Evolutionary conservation across 768 basidiomycete genomes (phyloP).

Genomic region (Amanita rimosa): DNA sequence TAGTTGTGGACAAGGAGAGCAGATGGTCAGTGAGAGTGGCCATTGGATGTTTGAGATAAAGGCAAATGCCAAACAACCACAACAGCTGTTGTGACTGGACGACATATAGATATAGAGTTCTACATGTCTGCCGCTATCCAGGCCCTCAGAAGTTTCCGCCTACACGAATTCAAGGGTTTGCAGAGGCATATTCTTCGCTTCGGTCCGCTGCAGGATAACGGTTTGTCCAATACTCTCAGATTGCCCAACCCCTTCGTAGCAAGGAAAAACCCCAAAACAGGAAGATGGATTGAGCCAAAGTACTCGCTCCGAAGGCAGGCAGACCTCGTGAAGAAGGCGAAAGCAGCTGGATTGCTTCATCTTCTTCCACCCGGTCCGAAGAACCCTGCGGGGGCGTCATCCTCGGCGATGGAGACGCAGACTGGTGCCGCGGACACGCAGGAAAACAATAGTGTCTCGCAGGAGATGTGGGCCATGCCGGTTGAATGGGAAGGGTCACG

Average conservation of each 20-base stretch:
- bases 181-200: conserved; percentile 21
- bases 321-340: conserved; percentile 66
- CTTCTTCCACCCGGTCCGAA: conserved; percentile 66
- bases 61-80: conserved; percentile 3
- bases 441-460: conserved; percentile 1
- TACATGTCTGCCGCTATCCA: conserved; percentile 12
- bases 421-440: not conserved
- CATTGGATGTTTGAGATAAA: conserved; percentile 5
- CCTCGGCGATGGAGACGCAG: not conserved
- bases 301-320: conserved; percentile 72
- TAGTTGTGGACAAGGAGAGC: conserved; percentile 20
- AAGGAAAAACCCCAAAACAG: conserved; percentile 42
- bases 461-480: conserved; percentile 19
- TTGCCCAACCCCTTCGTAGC: conserved; percentile 67
- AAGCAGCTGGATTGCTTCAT: conserved; percentile 35
- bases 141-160: conserved; percentile 33
- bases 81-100: no score
- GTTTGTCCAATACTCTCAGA: conserved; percentile 11
- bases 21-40: conserved; percentile 23
- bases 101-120: no score
- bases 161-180: conserved; percentile 30
- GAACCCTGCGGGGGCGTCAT: conserved; percentile 10
- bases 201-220: conserved; percentile 23
- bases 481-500: conserved; percentile 36
- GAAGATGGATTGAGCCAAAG: conserved; percentile 57